These are phyloP conservation scores for Phlyctochytrium bullatum DNA, from an alignment of 192 early-diverging fungal species.

Conservation along the genomic window DNA sequence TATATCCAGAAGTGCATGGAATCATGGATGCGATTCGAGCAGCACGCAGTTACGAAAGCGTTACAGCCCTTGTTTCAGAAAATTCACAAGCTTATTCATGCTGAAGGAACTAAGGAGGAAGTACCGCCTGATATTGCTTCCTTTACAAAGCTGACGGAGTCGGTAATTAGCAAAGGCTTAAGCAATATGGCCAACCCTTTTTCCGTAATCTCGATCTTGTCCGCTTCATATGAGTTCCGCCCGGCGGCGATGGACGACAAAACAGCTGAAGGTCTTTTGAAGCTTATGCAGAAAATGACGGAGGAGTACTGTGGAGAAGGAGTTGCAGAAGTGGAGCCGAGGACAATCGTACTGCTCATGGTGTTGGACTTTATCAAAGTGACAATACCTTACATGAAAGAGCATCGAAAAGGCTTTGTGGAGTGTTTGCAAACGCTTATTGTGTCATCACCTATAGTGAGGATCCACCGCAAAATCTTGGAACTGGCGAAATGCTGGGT, in stretches of 20 bases:
- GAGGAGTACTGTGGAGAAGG: slow-evolving; percentile 65
- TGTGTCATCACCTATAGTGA: slow-evolving; percentile 75
- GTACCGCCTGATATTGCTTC: slow-evolving; percentile 14
- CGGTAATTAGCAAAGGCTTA: slow-evolving; percentile 26
- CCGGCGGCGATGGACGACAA: slow-evolving; percentile 25
- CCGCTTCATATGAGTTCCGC: slow-evolving; percentile 20
- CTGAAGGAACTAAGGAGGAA: slow-evolving; percentile 2
- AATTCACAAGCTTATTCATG: slow-evolving; percentile 58
- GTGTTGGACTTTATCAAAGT: slow-evolving; percentile 38
- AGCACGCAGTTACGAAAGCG: slow-evolving; percentile 66
- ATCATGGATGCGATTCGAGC: slow-evolving; percentile 72
- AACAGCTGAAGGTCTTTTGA: slow-evolving; percentile 75
- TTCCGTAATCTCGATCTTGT: slow-evolving; percentile 19
- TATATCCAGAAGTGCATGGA: slow-evolving; percentile 65
- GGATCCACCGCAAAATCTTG: slow-evolving; percentile 72
- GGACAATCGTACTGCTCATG: slow-evolving; percentile 51
- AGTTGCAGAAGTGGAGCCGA: slow-evolving; percentile 31
- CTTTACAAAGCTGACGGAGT: slow-evolving; percentile 39
- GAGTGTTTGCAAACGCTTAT: slow-evolving; percentile 78
- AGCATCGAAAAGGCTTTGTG: slow-evolving; percentile 84
- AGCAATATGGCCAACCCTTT: slow-evolving; percentile 25
- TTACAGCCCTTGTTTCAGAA: slow-evolving; percentile 70
- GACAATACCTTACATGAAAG: slow-evolving; percentile 55
- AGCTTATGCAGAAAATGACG: slow-evolving; percentile 77
- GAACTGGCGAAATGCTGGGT: slow-evolving; percentile 89